A percentile compares a stretch with the other conserved stretches of the same genome.
Conservation (phyloP, 345 rosid species). For the Salix udensis region DNA sequence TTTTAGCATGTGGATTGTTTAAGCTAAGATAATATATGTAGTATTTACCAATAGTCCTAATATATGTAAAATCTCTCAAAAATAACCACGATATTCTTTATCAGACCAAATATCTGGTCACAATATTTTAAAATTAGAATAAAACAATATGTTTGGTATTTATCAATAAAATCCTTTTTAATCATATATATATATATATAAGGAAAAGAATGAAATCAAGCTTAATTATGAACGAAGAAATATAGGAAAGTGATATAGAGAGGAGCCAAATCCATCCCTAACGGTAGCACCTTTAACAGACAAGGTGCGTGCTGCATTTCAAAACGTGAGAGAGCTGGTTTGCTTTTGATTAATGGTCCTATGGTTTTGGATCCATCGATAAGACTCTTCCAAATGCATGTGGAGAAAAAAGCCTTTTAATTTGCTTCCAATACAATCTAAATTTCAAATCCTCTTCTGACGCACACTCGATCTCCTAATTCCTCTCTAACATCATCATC, state of each 20-base stretch:
- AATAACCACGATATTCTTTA: too few species aligned
- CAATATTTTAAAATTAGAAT: too few species aligned
- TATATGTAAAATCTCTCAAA: too few species aligned
- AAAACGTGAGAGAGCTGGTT: conserved; percentile 10
- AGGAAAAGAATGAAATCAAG: conserved; percentile 10
- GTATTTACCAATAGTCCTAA: too few species aligned
- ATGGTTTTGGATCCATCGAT: conserved; percentile 29
- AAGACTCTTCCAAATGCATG: conserved; percentile 20
- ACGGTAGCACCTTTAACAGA: conserved; percentile 42
- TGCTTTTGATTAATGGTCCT: conserved; percentile 14
- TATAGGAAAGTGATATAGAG: conserved; percentile 19
- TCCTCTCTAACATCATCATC: too few species aligned
- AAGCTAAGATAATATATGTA: too few species aligned
- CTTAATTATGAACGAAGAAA: conserved; percentile 18
- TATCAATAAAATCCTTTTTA: too few species aligned
- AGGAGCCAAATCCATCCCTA: conserved; percentile 11
- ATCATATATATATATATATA: not conserved
- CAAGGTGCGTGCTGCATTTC: conserved; percentile 41
- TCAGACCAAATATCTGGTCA: too few species aligned
- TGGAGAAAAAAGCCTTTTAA: not conserved
- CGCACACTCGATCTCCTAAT: conserved; percentile 9
- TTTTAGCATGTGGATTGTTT: too few species aligned
- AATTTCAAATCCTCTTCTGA: conserved; percentile 14
- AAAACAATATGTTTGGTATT: too few species aligned
- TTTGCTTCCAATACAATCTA: conserved; percentile 29